Evolutionary conservation across 495 filamentous ascomycete species (phyloP).

Genomic region (Aspergillus saccharolyticus): DNA sequence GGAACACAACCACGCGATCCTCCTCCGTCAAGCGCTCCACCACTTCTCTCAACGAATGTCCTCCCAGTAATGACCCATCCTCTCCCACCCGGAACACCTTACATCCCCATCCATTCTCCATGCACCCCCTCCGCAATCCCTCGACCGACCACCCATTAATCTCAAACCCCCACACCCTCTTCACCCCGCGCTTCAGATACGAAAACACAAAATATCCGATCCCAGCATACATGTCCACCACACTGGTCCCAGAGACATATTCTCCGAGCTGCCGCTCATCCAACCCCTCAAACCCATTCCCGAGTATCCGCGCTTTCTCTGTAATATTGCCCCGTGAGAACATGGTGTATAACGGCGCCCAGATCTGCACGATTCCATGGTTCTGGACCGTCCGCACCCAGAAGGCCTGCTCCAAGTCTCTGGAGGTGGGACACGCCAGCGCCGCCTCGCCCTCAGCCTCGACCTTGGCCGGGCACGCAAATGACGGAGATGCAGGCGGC

Average conservation of each 20-base stretch:
- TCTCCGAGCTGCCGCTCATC: constrained; percentile 25
- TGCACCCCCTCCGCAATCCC: constrained; percentile 66
- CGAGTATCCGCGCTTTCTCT: constrained; percentile 76
- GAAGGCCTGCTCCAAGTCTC: constrained; percentile 59
- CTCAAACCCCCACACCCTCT: constrained; percentile 77
- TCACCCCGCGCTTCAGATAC: constrained; percentile 65
- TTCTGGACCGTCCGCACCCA: constrained; percentile 70
- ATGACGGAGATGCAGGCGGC: background rate
- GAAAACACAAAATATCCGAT: constrained; percentile 91
- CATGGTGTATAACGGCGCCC: constrained; percentile 88
- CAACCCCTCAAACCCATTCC: constrained; percentile 26
- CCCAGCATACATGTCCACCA: constrained; percentile 82
- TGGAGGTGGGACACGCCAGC: constrained; percentile 13
- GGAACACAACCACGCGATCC: constrained; percentile 57
- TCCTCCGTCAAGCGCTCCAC: constrained; percentile 26
- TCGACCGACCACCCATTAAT: constrained; percentile 86
- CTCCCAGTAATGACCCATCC: constrained; percentile 15
- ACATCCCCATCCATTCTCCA: constrained; percentile 60
- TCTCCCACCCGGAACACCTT: constrained; percentile 41
- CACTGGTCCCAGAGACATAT: constrained; percentile 37
- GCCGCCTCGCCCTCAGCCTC: background rate
- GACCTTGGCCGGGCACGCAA: background rate
- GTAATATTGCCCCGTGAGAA: constrained; percentile 82
- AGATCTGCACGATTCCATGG: constrained; percentile 76
- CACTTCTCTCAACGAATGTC: constrained; percentile 23